Conservation (phyloP, 257 asterid species). For the Marsdenia floribunda region DNA sequence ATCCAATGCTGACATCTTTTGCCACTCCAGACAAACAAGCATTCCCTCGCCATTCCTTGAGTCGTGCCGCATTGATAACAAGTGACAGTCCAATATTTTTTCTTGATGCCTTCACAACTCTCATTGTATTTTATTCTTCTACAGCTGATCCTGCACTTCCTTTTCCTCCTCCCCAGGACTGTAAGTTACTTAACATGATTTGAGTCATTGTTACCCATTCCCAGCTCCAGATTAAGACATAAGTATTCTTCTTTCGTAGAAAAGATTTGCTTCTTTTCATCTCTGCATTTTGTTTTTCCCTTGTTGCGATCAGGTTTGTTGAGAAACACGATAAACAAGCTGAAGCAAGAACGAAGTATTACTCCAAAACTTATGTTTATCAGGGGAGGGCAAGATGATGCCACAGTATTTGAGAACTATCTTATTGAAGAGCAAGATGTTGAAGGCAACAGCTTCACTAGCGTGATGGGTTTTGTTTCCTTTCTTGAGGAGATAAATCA, state of each 20-base stretch:
- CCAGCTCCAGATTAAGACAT: too few relatives aligned
- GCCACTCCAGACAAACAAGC: conserved; percentile 88
- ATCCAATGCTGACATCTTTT: conserved; percentile 74
- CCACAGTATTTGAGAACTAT: conserved; percentile 77
- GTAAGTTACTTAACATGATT: conserved; percentile 45
- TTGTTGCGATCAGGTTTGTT: conserved; percentile 53
- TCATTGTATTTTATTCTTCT: conserved; percentile 84
- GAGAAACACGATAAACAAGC: conserved; percentile 75
- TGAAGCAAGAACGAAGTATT: conserved; percentile 85
- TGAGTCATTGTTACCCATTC: background rate
- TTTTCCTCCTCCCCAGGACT: conserved; percentile 98
- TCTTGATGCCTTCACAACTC: conserved; percentile 86
- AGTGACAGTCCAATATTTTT: conserved; percentile 97
- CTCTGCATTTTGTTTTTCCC: background rate
- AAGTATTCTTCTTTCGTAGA: background rate
- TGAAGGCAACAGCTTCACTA: conserved; percentile 75
- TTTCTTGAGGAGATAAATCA: conserved; percentile 81
- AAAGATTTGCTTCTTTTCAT: conserved; percentile 5
- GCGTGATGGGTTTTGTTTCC: conserved; percentile 82
- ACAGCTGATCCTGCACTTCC: conserved; percentile 84
- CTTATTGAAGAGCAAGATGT: conserved; percentile 97
- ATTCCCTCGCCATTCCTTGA: conserved; percentile 94
- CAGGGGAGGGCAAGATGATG: conserved; percentile 82
- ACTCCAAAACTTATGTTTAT: conserved; percentile 80
- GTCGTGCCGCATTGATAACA: conserved; percentile 93